phyloP scores from a whole-genome alignment of 2,329 filamentous ascomycete genomes.

The Fusarium pseudonygamai region DNA sequence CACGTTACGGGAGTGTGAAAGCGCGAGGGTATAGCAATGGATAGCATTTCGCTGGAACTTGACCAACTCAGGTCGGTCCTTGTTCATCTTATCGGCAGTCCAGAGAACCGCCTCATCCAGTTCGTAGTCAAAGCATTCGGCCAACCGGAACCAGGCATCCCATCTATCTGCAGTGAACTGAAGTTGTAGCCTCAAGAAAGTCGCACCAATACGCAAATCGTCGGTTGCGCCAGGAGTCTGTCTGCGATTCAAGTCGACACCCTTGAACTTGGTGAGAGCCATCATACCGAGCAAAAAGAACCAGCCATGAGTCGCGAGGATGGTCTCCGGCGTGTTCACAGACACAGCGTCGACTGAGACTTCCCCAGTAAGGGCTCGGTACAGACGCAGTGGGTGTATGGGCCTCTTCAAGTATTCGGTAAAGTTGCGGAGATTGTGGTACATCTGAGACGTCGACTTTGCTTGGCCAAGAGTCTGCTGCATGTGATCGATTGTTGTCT shows the following conservation, averaged over 20 bases:
- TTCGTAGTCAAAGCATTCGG: conserved; percentile 87
- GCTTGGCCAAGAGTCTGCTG: conserved; percentile 84
- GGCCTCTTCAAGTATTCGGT: conserved; percentile 83
- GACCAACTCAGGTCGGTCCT: conserved; percentile 77
- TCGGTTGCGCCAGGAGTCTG: conserved; percentile 82
- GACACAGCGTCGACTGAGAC: conserved; percentile 77
- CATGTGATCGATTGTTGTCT: conserved; percentile 90
- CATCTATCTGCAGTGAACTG: conserved; percentile 84
- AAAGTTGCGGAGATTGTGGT: conserved; percentile 88
- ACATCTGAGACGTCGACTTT: conserved; percentile 81
- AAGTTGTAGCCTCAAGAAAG: conserved; percentile 81
- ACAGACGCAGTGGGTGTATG: conserved; percentile 83
- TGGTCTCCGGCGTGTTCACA: conserved; percentile 74
- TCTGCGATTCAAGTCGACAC: conserved; percentile 75
- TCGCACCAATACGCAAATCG: conserved; percentile 82
- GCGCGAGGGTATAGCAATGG: conserved; percentile 76
- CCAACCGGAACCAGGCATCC: conserved; percentile 91
- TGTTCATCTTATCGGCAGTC: conserved; percentile 92
- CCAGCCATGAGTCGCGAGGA: conserved; percentile 85
- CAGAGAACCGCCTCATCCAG: conserved; percentile 88
- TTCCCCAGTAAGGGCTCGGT: conserved; percentile 81
- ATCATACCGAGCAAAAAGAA: conserved; percentile 92
- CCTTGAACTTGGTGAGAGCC: conserved; percentile 83
- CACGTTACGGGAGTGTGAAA: conserved; percentile 63
- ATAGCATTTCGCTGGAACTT: conserved; percentile 82